These are phyloP conservation scores for Metschnikowia borealis DNA, from an alignment of 805 yeast species.

Conservation along the genomic window DNA sequence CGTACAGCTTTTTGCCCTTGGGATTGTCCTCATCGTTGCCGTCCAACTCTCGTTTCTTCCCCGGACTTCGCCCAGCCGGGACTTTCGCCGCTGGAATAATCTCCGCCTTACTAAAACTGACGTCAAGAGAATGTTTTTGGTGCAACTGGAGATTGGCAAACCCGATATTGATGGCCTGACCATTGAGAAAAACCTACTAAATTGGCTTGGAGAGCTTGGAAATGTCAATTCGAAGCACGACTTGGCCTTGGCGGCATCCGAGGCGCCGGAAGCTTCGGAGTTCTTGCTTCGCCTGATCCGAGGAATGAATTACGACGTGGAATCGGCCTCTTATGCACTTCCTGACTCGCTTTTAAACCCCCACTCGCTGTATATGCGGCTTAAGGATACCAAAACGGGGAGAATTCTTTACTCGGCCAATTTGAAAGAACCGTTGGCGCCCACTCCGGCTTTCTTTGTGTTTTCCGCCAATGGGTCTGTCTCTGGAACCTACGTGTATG, in stretches of 20 bases:
- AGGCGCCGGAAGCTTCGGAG: conserved; percentile 22
- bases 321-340: conserved; percentile 12
- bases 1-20: conserved; percentile 44
- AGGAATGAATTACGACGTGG: conserved; percentile 25
- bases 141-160: conserved; percentile 16
- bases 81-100: conserved; percentile 71
- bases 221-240: conserved; percentile 19
- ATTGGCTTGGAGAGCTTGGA: conserved; percentile 29
- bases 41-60: conserved; percentile 76
- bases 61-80: conserved; percentile 77
- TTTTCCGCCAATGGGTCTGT: conserved; percentile 27
- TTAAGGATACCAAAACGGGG: conserved; percentile 20
- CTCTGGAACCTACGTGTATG: conserved; percentile 25
- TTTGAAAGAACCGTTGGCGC: conserved; percentile 21
- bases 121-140: conserved; percentile 57
- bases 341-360: conserved; percentile 20
- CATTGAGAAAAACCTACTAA: conserved; percentile 25
- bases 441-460: conserved; percentile 30
- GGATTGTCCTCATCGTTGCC: conserved; percentile 47
- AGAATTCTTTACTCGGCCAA: conserved; percentile 25
- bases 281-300: conserved; percentile 27
- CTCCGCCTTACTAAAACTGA: conserved; percentile 64
- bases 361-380: conserved; percentile 21
- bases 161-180: conserved; percentile 16
- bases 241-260: conserved; percentile 24